A percentile compares a stretch with the other conserved stretches of the same genome.
Evolutionary conservation across 2,329 filamentous ascomycete genomes (phyloP).

Genomic region (Pseudogymnoascus sp.): DNA sequence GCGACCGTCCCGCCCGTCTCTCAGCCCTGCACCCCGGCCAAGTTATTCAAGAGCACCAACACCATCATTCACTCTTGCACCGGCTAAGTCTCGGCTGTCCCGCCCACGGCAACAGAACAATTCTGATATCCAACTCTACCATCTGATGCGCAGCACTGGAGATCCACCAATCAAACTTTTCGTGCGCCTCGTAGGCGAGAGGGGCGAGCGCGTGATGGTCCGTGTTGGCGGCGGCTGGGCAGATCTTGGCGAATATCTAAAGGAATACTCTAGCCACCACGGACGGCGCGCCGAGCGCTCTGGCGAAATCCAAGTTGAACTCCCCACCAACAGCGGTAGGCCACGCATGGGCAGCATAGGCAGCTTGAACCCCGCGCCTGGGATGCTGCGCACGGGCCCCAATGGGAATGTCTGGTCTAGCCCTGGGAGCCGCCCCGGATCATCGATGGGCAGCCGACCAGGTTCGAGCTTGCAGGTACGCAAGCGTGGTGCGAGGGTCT

Average conservation of each 20-base stretch:
- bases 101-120: conserved; percentile 45
- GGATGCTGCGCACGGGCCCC: conserved; percentile 12
- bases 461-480: conserved; percentile 23
- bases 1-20: conserved; percentile 24
- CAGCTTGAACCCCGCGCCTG: conserved; percentile 19
- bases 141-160: conserved; percentile 76
- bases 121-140: conserved; percentile 83
- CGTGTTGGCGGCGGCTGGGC: conserved; percentile 98
- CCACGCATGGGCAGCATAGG: background rate
- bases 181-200: conserved; percentile 84
- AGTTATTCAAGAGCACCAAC: conserved; percentile 45
- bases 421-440: conserved; percentile 22
- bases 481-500: conserved; percentile 23
- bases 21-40: conserved; percentile 24
- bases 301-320: conserved; percentile 52
- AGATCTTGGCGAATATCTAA: conserved; percentile 87
- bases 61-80: conserved; percentile 63
- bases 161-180: conserved; percentile 90
- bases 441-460: conserved; percentile 23
- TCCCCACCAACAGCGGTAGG: conserved; percentile 28
- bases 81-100: conserved; percentile 43
- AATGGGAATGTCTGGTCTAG: conserved; percentile 35
- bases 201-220: conserved; percentile 92
- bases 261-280: conserved; percentile 89
- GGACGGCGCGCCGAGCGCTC: conserved; percentile 60